Evolutionary conservation across 345 rosid species (phyloP), one percentile per base, ranked within the genome.

Genomic region (Schrenkiella parvula): DNA sequence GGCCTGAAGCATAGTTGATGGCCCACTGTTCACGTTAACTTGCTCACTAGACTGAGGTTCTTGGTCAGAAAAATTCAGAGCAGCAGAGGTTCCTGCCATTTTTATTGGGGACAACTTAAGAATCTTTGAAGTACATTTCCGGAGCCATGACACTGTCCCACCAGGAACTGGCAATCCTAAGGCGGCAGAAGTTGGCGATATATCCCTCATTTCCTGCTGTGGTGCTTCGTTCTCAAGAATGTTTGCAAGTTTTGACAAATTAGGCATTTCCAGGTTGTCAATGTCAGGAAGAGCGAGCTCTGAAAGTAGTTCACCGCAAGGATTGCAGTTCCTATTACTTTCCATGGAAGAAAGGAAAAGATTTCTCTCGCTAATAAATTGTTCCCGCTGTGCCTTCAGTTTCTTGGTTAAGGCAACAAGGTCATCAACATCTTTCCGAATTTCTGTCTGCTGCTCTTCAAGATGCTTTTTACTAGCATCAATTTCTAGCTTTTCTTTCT

Each of bases 361-460:
- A 39, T 71, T 89, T 65, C 88, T 91, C 92, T 95, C 99, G 75
- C 83, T 83, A 15, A 84, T 75, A 54, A 95, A 84, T 41, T 84
- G 90, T 48, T 89, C 95, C 51, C 99, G 80, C 69, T 89, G 95
- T 26, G 77, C 87, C 91, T 86, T 95, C 80, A 89, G 64, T 55
- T 78, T 95, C 80, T 70, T 79, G 76, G 93, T 91, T 35, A 95
- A 93, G 50, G 79, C 79, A 48, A 86, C 82, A 71, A 95, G 99
- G 80, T 81, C 87, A 72, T 87, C 92, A 75, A 91, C 89, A 80
- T 95, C 99, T 68, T 80, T 84, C 23, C 84, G 86, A 57, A 89
- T 91, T 76, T 86, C 99, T 74, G 82, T 80, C 68, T 88, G 96
- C 26, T 91, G 90, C 80, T 82, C 93, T 81, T 89, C 87, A 44